phyloP scores from a whole-genome alignment of 192 early-diverging fungal species.

The Linderina pennispora region DNA sequence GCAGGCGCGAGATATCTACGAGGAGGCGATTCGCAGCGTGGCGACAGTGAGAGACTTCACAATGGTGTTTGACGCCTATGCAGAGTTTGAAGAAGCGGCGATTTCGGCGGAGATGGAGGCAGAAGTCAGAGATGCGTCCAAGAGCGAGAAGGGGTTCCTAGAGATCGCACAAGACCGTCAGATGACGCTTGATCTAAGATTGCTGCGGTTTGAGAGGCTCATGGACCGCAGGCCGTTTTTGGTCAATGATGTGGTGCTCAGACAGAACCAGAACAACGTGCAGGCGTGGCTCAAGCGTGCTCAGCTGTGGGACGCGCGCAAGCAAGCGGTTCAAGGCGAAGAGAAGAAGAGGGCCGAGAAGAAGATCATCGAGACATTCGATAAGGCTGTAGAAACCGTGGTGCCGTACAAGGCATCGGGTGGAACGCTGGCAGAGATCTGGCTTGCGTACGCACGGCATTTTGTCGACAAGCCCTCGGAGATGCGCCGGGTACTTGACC shows the following conservation, averaged over 20 bases:
- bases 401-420: conserved; percentile 64
- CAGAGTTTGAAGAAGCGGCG: conserved; percentile 81
- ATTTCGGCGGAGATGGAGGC: conserved; percentile 70
- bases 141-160: conserved; percentile 3
- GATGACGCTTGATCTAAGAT: conserved; percentile 70
- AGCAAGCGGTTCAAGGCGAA: background rate
- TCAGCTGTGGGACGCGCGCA: conserved; percentile 48
- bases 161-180: conserved; percentile 47
- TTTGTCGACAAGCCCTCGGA: conserved; percentile 42
- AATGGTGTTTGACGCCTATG: conserved; percentile 94
- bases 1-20: conserved; percentile 88
- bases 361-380: conserved; percentile 6
- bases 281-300: conserved; percentile 89
- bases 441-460: conserved; percentile 79
- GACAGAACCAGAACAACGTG: conserved; percentile 88
- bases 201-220: conserved; percentile 83
- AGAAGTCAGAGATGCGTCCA: conserved; percentile 48
- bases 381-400: conserved; percentile 63
- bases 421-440: conserved; percentile 75
- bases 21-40: conserved; percentile 79
- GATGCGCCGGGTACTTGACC: conserved; percentile 74
- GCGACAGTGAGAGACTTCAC: conserved; percentile 88
- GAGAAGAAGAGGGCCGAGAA: background rate
- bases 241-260: conserved; percentile 86
- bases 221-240: conserved; percentile 91